phyloP scores from a whole-genome alignment of 1,284 basidiomycete genomes.

The Ceratobasidium sp. region DNA sequence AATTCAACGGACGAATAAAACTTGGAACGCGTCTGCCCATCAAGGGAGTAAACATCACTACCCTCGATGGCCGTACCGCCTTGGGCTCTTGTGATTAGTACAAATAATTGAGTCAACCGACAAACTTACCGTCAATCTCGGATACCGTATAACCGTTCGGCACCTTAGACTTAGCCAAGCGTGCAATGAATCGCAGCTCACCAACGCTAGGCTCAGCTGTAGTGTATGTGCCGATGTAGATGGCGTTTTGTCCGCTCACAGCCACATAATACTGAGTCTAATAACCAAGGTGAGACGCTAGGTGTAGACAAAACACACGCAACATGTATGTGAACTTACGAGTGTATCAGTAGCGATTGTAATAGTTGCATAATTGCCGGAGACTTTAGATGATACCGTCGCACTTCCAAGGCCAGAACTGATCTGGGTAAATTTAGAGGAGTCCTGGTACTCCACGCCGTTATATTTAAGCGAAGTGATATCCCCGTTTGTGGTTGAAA shows the following conservation, averaged over 20 bases:
- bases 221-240: conserved; percentile 48
- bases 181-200: conserved; percentile 65
- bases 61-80: conserved; percentile 62
- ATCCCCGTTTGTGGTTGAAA: conserved; percentile 43
- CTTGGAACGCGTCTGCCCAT: conserved; percentile 65
- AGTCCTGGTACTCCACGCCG: conserved; percentile 45
- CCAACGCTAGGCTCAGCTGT: conserved; percentile 62
- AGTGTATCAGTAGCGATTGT: conserved; percentile 32
- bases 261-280: conserved; percentile 47
- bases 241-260: conserved; percentile 36
- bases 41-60: conserved; percentile 62
- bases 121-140: conserved; percentile 56
- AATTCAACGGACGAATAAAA: conserved; percentile 51
- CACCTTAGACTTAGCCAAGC: conserved; percentile 61
- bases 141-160: conserved; percentile 60
- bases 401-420: conserved; percentile 45
- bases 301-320: background rate
- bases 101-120: background rate
- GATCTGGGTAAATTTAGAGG: conserved; percentile 30
- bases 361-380: conserved; percentile 36
- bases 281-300: background rate
- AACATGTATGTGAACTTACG: background rate
- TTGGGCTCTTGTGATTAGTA: background rate
- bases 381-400: conserved; percentile 29
- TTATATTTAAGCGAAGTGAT: conserved; percentile 45